Percentiles rank a stretch among this genome's conserved stretches.
These are phyloP conservation scores for Pseudopyricularia cyperi DNA, from an alignment of 2,329 filamentous ascomycete species.

Conservation along the genomic window DNA sequence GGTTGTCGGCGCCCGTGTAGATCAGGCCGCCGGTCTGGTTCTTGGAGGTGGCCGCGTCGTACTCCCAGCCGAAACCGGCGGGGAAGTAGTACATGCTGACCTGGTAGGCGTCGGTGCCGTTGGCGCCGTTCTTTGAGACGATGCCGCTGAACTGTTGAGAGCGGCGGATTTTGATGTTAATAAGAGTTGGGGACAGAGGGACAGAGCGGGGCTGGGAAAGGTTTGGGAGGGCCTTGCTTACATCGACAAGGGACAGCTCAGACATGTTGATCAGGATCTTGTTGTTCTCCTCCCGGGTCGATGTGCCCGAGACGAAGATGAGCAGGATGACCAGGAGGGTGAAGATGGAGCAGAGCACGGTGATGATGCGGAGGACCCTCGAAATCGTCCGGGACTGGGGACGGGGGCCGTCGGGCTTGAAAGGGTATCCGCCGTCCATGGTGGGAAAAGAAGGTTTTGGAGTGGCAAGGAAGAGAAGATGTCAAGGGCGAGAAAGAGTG, in stretches of 20 bases:
- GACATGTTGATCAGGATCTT: not conserved
- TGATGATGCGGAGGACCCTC: not conserved
- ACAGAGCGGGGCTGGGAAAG: no score
- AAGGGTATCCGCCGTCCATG: not conserved
- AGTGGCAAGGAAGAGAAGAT: not conserved
- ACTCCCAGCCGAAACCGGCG: slow-evolving; percentile 2
- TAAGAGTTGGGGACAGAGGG: no score
- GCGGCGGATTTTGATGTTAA: not conserved
- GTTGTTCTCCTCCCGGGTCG: not conserved
- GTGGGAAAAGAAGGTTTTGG: not conserved
- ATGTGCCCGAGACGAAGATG: slow-evolving; percentile 1
- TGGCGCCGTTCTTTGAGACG: not conserved
- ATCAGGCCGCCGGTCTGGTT: not conserved
- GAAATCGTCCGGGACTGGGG: not conserved
- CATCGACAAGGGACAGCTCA: not conserved
- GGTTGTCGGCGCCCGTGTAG: not conserved
- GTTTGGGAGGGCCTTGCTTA: not conserved
- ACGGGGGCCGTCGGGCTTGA: not conserved
- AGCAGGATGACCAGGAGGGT: not conserved
- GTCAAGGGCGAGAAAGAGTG: not conserved
- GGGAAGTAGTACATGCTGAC: slow-evolving; percentile 1
- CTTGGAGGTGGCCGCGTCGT: not conserved
- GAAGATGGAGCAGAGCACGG: not conserved
- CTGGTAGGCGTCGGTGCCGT: not conserved
- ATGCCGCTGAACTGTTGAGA: slow-evolving; percentile 1